Base-by-base conservation (phyloP, 2,329 filamentous ascomycete genomes). In the Leptographium flavum region DNA sequence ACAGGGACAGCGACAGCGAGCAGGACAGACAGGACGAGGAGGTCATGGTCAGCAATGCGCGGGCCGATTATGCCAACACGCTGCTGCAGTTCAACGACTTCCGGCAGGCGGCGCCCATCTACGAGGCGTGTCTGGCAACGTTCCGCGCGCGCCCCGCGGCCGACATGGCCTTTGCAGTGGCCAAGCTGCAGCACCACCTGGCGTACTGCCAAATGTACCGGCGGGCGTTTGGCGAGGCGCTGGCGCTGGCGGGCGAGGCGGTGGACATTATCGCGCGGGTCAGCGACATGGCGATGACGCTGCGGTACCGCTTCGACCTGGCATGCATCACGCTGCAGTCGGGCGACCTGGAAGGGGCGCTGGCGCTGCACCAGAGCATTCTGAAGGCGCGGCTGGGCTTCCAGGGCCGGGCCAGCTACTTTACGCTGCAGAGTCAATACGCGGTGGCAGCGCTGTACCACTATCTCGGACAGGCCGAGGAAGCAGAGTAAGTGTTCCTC, bases 51-150 rank as follows among this genome's bases (percentile, higher is more conserved):
- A 46, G 40, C 38, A 43, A 50, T n/a, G 50, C 48, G 5, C 42
- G 42, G 9, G 50, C 50, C 9, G 50, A 51, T 38, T 51, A 51
- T n/a, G 50, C 50, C 44, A 51, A 51, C 45, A 50, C 50, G 3
- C 39, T 51, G 23, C 37, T 51, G 37, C 48, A 51, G 46, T 51
- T 50, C 36, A 48, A 51, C 42, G 50, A 50, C 39, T 47, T 44
- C 22, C 22, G 17, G n/a, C 19, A 38, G 14, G 50, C 50, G 2
- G 46, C 45, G 40, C 46, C 42, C 13, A 50, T 51, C 33, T 51
- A 51, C 38, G 31, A 47, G 21, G 38, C 25, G n/a, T 51, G 50
- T 28, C 42, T 50, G 11, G 42, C 42, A 5, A 45, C 43, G n/a
- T 51, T 45, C 31, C 9, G 27, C 11, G 31, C 21, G 39, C 11